Evolutionary conservation across 2,329 filamentous ascomycete genomes (phyloP), one percentile per base, ranked within the genome.

Genomic region (Penicillium thymicola): DNA sequence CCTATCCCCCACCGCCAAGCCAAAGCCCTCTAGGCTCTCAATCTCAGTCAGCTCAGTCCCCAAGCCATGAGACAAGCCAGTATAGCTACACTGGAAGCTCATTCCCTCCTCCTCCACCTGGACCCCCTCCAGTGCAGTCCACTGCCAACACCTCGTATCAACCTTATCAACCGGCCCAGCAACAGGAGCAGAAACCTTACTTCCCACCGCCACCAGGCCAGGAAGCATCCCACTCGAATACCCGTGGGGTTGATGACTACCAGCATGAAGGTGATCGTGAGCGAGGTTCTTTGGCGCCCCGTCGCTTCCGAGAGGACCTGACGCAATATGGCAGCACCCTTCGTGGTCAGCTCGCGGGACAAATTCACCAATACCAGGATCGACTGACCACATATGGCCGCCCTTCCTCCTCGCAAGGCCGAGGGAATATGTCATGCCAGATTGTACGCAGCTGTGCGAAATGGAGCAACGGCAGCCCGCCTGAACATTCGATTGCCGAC

Each of bases 391-490:
- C 62, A 13, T 65, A 62, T 25, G 60, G 64, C 6, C 66, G 71
- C 28, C 62, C 61, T 55, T 30, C 45, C 0, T 51, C 58, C 21
- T 61, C 64, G 2, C 68, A 69, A 47, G 57, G 51, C 25, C 63
- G 65, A 9, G 70, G 72, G 13, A 71, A 69, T 41, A 74, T 75
- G 69, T 67, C 63, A n/a, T 76, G 74, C 49, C 68, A 76, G 54
- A 71, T 76, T 38, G 68, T 97, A 18, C 85, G 93, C 42, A 96
- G 91, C 55, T 94, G 90, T 61, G 84, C 85, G n/a, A 92, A 97
- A 74, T 97, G 93, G 93, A 96, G 90, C n/a, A 94, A 89, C 67
- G 93, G 93, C 8, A 93, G 96, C 49, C 76, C 94, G 10, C 85
- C 82, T 0, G 86, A 89, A 66, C 91, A 94, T 72, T 96, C 91